phyloP scores from a whole-genome alignment of 768 basidiomycete genomes.

The Lactifluus piperatus region DNA sequence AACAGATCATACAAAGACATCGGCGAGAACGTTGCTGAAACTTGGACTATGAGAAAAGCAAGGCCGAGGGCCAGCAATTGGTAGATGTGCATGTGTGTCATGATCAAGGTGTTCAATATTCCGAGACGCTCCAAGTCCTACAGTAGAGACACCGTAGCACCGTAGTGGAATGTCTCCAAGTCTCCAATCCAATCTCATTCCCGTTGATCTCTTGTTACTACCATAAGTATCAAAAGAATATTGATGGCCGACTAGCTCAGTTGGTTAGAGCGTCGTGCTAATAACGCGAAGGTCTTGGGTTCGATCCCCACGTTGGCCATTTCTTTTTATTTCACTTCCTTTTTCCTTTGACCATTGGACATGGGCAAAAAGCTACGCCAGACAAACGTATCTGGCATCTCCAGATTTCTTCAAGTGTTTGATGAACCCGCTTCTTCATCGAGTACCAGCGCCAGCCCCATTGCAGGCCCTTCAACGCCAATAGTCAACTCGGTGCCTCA shows the following conservation, averaged over 20 bases:
- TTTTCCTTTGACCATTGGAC: neutral
- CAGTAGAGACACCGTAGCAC: no score
- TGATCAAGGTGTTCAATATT: neutral
- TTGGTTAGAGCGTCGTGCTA: constrained; percentile 92
- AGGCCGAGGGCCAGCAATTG: neutral
- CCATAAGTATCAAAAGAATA: no score
- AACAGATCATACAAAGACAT: no score
- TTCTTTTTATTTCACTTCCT: neutral
- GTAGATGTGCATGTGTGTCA: neutral
- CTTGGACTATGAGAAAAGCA: constrained; percentile 29
- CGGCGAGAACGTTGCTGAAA: no score
- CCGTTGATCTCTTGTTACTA: no score
- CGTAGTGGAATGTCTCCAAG: no score
- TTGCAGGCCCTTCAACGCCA: neutral
- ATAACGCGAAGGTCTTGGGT: constrained; percentile 34
- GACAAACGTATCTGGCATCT: constrained; percentile 11
- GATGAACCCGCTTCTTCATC: neutral
- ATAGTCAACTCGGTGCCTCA: neutral
- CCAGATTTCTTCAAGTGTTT: constrained; percentile 1
- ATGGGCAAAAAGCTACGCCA: constrained; percentile 16
- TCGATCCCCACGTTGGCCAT: constrained; percentile 24
- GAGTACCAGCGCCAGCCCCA: neutral
- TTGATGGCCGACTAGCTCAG: constrained; percentile 55
- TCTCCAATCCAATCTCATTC: no score
- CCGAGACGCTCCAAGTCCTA: no score